These are phyloP conservation scores for Otatea glauca DNA, from an alignment of 176 grass and related monocot species.

Conservation along the genomic window DNA sequence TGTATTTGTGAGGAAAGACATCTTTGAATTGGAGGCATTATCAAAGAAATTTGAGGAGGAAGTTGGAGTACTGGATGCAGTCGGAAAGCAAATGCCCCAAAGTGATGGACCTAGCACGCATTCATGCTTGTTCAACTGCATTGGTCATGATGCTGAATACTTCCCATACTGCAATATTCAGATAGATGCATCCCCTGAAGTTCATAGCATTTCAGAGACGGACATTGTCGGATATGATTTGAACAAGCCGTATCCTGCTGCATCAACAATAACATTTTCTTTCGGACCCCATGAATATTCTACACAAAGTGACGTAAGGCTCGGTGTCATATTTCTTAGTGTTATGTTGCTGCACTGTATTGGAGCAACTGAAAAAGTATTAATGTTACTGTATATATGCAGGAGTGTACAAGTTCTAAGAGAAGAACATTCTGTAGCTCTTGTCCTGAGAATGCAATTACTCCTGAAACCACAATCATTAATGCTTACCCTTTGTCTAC, in stretches of 20 bases:
- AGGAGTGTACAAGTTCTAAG: constrained; percentile 64
- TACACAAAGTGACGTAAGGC: constrained; percentile 63
- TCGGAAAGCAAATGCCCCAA: constrained; percentile 39
- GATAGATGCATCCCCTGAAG: constrained; percentile 39
- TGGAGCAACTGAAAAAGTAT: constrained; percentile 27
- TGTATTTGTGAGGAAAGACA: constrained; percentile 80
- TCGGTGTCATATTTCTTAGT: constrained; percentile 29
- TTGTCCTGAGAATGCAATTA: constrained; percentile 42
- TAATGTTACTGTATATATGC: constrained; percentile 47
- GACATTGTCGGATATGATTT: constrained; percentile 52
- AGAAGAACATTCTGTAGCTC: constrained; percentile 47
- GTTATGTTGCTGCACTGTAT: constrained; percentile 16
- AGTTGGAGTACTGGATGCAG: constrained; percentile 44
- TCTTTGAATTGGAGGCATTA: constrained; percentile 66
- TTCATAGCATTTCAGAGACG: constrained; percentile 45
- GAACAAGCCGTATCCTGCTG: constrained; percentile 54
- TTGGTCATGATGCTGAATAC: constrained; percentile 45
- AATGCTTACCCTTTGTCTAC: constrained; percentile 37
- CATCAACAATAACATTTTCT: constrained; percentile 59
- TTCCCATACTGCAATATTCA: constrained; percentile 51
- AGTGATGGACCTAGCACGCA: constrained; percentile 24
- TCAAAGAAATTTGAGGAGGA: constrained; percentile 68
- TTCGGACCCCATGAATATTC: constrained; percentile 48
- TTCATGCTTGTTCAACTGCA: constrained; percentile 42
- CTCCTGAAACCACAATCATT: constrained; percentile 41